A percentile compares a stretch with the other conserved stretches of the same genome.
Conservation (phyloP, 2,329 filamentous ascomycete species). For the Teratosphaeriaceae sp. region DNA sequence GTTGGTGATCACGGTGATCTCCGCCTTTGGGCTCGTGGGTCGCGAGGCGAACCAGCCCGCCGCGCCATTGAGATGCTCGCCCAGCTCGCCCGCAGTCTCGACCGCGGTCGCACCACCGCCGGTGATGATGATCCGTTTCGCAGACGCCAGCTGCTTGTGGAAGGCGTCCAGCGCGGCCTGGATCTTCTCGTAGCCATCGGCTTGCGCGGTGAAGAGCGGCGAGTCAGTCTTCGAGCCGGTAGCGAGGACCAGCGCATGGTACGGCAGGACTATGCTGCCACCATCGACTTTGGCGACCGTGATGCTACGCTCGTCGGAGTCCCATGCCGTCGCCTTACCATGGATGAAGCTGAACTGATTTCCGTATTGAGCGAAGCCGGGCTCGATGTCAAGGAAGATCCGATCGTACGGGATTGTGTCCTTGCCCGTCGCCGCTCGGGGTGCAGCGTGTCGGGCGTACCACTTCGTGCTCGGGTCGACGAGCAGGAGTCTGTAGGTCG, state of each 20-base stretch:
- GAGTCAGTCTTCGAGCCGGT: constrained; percentile 46
- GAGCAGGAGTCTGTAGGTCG: background rate
- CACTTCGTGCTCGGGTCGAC: constrained; percentile 35
- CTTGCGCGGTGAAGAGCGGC: constrained; percentile 38
- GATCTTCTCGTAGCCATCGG: constrained; percentile 26
- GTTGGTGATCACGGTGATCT: constrained; percentile 39
- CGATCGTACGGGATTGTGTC: constrained; percentile 40
- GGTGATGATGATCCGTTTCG: constrained; percentile 28
- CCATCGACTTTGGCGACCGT: constrained; percentile 29
- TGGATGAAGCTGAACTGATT: constrained; percentile 41
- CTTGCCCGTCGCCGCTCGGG: constrained; percentile 45
- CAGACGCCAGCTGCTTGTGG: constrained; percentile 26
- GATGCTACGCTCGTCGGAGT: constrained; percentile 36
- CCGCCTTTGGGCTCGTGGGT: constrained; percentile 30
- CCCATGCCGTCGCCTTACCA: constrained; percentile 41
- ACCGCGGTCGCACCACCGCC: constrained; percentile 33
- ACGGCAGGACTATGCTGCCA: constrained; percentile 30
- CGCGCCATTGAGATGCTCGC: constrained; percentile 31
- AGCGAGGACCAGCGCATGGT: constrained; percentile 50
- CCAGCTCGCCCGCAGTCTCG: constrained; percentile 34
- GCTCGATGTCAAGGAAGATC: constrained; percentile 40
- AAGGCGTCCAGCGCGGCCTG: constrained; percentile 25
- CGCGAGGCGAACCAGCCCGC: constrained; percentile 32
- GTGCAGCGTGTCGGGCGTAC: constrained; percentile 47
- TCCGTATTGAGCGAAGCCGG: constrained; percentile 43